These are phyloP conservation scores for Synchytrium microbalum DNA, from an alignment of 371 early-diverging fungal genomes.

Conservation along the genomic window DNA sequence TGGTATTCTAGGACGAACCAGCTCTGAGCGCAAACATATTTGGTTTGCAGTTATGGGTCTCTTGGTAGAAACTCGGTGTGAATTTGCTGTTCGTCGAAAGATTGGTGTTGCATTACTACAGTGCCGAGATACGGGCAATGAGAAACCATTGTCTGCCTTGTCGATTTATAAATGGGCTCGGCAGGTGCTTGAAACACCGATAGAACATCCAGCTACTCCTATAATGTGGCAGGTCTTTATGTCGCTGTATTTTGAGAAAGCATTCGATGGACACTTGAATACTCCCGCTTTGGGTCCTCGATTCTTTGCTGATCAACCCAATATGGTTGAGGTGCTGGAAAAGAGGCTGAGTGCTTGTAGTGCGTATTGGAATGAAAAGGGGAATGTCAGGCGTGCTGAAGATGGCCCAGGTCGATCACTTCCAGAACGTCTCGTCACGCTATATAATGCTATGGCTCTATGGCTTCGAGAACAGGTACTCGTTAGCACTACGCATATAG, in stretches of 20 bases:
- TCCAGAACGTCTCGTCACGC: not conserved
- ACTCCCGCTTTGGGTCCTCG: not conserved
- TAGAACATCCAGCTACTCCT: not conserved
- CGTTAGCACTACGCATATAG: conserved; percentile 26
- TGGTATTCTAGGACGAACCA: not conserved
- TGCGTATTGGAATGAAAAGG: not conserved
- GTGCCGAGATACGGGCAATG: not conserved
- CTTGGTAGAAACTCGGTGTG: not conserved
- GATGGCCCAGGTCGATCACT: not conserved
- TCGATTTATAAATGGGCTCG: not conserved
- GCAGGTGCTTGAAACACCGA: not conserved
- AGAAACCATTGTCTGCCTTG: not conserved
- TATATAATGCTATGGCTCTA: conserved; percentile 51
- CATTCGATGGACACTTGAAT: not conserved
- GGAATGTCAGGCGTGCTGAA: not conserved
- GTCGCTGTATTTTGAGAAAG: not conserved
- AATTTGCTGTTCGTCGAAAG: not conserved
- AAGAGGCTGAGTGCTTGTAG: not conserved
- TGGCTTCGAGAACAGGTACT: conserved; percentile 50
- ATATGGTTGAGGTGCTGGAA: not conserved
- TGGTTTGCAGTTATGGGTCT: not conserved
- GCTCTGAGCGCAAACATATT: not conserved
- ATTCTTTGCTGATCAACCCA: not conserved
- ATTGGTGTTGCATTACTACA: not conserved
- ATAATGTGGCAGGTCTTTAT: not conserved